Evolutionary conservation across 306 rosid genomes (phyloP), one percentile per base, ranked within the genome.

Genomic region (Castanea crenata): DNA sequence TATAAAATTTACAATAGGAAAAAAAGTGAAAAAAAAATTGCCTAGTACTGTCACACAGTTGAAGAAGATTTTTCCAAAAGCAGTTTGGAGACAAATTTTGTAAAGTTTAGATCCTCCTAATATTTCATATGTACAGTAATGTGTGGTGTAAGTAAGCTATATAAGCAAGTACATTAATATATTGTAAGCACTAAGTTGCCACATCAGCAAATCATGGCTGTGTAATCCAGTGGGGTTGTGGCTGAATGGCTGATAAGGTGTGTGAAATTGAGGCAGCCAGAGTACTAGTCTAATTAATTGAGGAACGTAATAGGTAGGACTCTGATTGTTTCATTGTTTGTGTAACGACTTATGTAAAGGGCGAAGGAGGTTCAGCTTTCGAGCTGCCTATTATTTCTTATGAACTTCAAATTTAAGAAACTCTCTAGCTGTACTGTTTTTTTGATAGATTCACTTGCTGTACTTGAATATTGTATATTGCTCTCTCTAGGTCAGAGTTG

Each of bases 41-140:
- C n/a, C n/a, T n/a, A n/a, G n/a, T n/a, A 21, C 0, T 10, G 12
- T 44, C 51, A 44, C 6, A 5, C 13, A 44, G 13, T 44, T 9
- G 13, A 44, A 2, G 51, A 44, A 44, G 51, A 44, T 44, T 44
- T 11, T 11, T 44, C 14, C 13, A 44, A 44, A 44, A 44, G 12
- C 13, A 7, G 12, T 44, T 44, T 44, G 51, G 51, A 44, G 51
- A 44, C 51, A 44, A 44, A 9, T 44, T 44, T 44, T 44, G 51
- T 44, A 8, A 8, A 44, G 3, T 82, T 76, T 87, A 84, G 86
- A 55, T 16, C 20, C 35, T 71, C 61, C 27, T 6, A 23, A 27
- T 35, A 18, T 27, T 71, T 58, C 5, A 6, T 74, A 32, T 61
- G 54, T 16, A 19, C 52, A 32, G 6, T 13, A 49, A 10, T 69